Conservation (phyloP, 768 basidiomycete genomes). For the Rhodotorula toruloides region DNA sequence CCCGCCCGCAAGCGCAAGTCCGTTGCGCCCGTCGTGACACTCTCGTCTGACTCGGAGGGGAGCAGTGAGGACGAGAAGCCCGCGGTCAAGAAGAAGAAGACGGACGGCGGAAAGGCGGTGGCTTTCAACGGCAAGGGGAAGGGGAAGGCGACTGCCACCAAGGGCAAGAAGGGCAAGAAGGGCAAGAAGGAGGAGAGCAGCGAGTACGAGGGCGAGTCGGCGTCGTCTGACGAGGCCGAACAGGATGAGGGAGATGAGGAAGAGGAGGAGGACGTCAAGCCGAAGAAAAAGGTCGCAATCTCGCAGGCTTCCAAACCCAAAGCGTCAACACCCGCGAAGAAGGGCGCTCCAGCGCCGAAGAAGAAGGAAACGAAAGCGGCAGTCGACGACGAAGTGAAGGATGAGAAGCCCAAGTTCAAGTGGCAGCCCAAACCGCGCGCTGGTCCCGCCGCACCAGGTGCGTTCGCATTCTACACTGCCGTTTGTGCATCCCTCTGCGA, state of each 20-base stretch:
- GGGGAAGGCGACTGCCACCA: too few relatives aligned
- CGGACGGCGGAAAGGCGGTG: background rate
- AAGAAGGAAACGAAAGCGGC: slow-evolving; percentile 6
- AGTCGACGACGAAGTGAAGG: slow-evolving; percentile 38
- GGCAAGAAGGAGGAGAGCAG: background rate
- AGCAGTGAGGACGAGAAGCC: background rate
- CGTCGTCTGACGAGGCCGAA: background rate
- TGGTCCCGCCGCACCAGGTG: slow-evolving; percentile 55
- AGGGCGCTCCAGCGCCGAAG: slow-evolving; percentile 10
- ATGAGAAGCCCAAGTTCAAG: slow-evolving; percentile 47
- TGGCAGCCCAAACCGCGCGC: slow-evolving; percentile 45
- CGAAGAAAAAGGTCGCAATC: background rate
- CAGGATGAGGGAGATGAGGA: background rate
- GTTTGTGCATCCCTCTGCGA: slow-evolving; percentile 46
- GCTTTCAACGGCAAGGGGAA: background rate
- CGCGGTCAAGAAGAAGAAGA: background rate
- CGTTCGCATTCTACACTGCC: slow-evolving; percentile 56
- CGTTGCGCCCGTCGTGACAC: background rate
- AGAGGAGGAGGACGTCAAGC: slow-evolving; percentile 28
- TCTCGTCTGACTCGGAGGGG: background rate
- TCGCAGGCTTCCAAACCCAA: slow-evolving; percentile 4
- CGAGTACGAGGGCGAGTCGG: background rate
- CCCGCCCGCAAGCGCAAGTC: slow-evolving; percentile 18
- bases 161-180: background rate
- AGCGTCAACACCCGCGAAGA: slow-evolving; percentile 5